Percentiles rank a stretch among this genome's conserved stretches.
Evolutionary conservation across 805 yeast genomes (phyloP).

Genomic region (Candida pseudoglaebosa): DNA sequence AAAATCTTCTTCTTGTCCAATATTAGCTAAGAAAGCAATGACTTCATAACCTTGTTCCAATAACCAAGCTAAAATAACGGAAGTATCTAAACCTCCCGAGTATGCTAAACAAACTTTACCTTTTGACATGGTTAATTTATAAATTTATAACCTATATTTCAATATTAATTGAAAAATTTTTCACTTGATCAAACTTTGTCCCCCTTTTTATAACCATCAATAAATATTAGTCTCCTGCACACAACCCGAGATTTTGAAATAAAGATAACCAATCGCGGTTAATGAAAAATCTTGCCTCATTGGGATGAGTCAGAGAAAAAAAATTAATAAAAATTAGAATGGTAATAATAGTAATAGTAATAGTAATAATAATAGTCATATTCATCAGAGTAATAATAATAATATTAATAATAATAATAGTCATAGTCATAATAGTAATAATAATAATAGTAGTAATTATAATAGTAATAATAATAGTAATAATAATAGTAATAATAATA

Average conservation of each 20-base stretch:
- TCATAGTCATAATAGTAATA: too few relatives aligned
- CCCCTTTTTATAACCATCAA: slow-evolving; percentile 15
- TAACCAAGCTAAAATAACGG: slow-evolving; percentile 96
- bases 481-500: too few relatives aligned
- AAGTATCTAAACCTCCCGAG: slow-evolving; percentile 98
- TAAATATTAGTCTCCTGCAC: slow-evolving; percentile 6
- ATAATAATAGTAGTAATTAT: too few relatives aligned
- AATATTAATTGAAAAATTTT: slow-evolving; percentile 5
- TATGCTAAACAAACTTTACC: slow-evolving; percentile 99
- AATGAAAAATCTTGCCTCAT: slow-evolving; percentile 9
- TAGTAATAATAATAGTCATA: too few relatives aligned
- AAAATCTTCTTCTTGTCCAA: slow-evolving; percentile 99
- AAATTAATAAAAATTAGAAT: too few relatives aligned
- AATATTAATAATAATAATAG: too few relatives aligned
- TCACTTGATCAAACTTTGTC: slow-evolving; percentile 12
- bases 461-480: too few relatives aligned
- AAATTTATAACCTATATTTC: slow-evolving; percentile 1
- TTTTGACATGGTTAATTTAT: slow-evolving; percentile 63
- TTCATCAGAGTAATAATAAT: too few relatives aligned
- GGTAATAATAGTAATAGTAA: too few relatives aligned
- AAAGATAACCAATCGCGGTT: slow-evolving; percentile 9
- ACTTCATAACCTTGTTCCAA: slow-evolving; percentile 98
- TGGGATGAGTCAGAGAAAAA: slow-evolving; percentile 23
- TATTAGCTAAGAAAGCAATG: slow-evolving; percentile 95
- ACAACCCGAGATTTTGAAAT: too few relatives aligned